Evolutionary conservation across 2,329 filamentous ascomycete genomes (phyloP), one percentile per base, ranked within the genome.

Genomic region (Ophiosphaerella narmari): DNA sequence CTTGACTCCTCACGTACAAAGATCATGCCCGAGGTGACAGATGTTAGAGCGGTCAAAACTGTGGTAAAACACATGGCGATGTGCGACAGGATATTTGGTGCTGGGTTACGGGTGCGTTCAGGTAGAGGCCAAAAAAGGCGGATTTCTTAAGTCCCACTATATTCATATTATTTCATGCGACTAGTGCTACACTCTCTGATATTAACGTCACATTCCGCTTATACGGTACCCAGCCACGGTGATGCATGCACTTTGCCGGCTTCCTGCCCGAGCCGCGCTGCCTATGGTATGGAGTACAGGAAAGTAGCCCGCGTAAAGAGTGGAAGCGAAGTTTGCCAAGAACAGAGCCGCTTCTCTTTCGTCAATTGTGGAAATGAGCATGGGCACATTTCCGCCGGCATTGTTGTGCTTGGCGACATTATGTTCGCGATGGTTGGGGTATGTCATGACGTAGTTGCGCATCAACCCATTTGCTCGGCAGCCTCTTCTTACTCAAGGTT

Each of bases 11-110:
- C 42, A 29, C 59, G 54, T 6, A 57, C 48, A 29, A 52, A 40
- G 16, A 59, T 29, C 18, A 63, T 26, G 39, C 55, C 56, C 12
- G 55, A 57, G 0, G 54, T 57, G 35, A 55, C 57, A 16, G 59
- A 59, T 23, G 59, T 47, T 33, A 64, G 40, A 5, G 56, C 43
- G n/a, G 51, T 44, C 36, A 64, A 38, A n/a, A 57, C 56, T n/a
- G 42, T 43, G 24, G 49, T 32, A 33, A 64, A 39, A 39, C 59
- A 61, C 62, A 66, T 64, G 5, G 43, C 59, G 45, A 21, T 1
- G 18, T 46, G 16, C 18, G 11, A 29, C 2, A 29, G 2, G 4
- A 29, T 29, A 11, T 29, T 7, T 29, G 26, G 7, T 29, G 26
- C 6, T 29, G 26, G 9, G 26, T 29, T 29, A 29, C 26, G 6